Evolutionary conservation across 2,329 filamentous ascomycete genomes (phyloP).

Genomic region (Penicillium brasilianum): DNA sequence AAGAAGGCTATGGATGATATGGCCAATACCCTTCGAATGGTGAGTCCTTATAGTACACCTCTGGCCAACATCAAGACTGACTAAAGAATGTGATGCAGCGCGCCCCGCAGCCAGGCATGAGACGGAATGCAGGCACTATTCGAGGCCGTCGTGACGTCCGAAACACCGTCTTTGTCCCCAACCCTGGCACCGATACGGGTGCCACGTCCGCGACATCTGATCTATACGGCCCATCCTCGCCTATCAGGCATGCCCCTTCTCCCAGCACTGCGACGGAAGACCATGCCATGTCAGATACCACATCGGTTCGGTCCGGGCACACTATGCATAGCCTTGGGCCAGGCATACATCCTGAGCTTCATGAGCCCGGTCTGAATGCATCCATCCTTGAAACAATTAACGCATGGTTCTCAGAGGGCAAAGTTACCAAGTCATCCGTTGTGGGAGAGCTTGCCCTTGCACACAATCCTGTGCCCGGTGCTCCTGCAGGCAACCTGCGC

Average conservation of each 20-base stretch:
- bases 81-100: slow-evolving; percentile 39
- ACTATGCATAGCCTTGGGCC: slow-evolving; percentile 72
- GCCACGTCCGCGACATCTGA: slow-evolving; percentile 34
- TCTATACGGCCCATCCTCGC: slow-evolving; percentile 41
- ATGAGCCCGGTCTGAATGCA: slow-evolving; percentile 78
- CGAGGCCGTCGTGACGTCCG: slow-evolving; percentile 88
- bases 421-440: slow-evolving; percentile 72
- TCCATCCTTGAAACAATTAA: slow-evolving; percentile 94
- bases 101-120: slow-evolving; percentile 59
- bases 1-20: slow-evolving; percentile 55
- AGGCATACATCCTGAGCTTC: slow-evolving; percentile 81
- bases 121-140: slow-evolving; percentile 74
- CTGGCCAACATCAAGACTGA: background rate
- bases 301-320: slow-evolving; percentile 87
- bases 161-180: slow-evolving; percentile 83
- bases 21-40: slow-evolving; percentile 55
- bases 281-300: slow-evolving; percentile 78
- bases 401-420: slow-evolving; percentile 77
- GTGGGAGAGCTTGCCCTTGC: slow-evolving; percentile 88
- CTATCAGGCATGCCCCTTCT: slow-evolving; percentile 49
- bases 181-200: slow-evolving; percentile 43
- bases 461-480: slow-evolving; percentile 62
- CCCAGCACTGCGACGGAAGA: slow-evolving; percentile 64
- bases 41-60: slow-evolving; percentile 30
- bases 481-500: slow-evolving; percentile 58